Evolutionary conservation across 805 yeast genomes (phyloP).

Genomic region (Hanseniaspora meyeri): DNA sequence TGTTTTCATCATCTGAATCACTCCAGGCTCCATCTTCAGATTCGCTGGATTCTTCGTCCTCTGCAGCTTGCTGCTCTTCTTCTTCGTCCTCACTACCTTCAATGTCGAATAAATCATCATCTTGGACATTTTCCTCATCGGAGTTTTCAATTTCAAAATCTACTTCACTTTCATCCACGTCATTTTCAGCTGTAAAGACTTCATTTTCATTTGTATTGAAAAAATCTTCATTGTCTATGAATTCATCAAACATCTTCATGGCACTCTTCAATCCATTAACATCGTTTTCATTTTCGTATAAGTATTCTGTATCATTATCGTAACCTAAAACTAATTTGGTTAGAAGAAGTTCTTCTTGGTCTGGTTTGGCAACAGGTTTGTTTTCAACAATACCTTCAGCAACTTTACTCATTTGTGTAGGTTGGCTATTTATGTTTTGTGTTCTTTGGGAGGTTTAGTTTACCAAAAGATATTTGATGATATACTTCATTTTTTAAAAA

Average conservation of each 20-base stretch:
- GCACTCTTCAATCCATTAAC: constrained; percentile 21
- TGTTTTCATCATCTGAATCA: constrained; percentile 81
- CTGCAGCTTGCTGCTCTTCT: constrained; percentile 23
- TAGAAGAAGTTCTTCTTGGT: constrained; percentile 65
- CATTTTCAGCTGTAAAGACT: constrained; percentile 24
- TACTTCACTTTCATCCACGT: constrained; percentile 23
- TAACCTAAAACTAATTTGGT: constrained; percentile 79
- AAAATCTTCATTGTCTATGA: constrained; percentile 21
- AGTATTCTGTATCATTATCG: constrained; percentile 32
- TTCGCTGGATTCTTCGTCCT: constrained; percentile 16
- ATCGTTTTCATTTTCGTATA: constrained; percentile 33
- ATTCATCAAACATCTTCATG: constrained; percentile 20
- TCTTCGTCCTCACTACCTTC: constrained; percentile 32
- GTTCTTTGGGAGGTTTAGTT: not conserved
- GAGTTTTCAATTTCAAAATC: constrained; percentile 22
- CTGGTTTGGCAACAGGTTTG: constrained; percentile 49
- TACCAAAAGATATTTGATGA: not conserved
- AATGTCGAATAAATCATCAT: constrained; percentile 41
- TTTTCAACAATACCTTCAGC: not conserved
- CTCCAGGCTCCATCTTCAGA: constrained; percentile 48
- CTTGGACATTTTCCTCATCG: constrained; percentile 20
- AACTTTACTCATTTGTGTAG: not conserved
- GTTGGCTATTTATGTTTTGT: not conserved
- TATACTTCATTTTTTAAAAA: not conserved
- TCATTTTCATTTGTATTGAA: constrained; percentile 21